A percentile compares a stretch with the other conserved stretches of the same genome.
Evolutionary conservation across 2,329 filamentous ascomycete genomes (phyloP).

Genomic region (Purpureocillium lavendulum): DNA sequence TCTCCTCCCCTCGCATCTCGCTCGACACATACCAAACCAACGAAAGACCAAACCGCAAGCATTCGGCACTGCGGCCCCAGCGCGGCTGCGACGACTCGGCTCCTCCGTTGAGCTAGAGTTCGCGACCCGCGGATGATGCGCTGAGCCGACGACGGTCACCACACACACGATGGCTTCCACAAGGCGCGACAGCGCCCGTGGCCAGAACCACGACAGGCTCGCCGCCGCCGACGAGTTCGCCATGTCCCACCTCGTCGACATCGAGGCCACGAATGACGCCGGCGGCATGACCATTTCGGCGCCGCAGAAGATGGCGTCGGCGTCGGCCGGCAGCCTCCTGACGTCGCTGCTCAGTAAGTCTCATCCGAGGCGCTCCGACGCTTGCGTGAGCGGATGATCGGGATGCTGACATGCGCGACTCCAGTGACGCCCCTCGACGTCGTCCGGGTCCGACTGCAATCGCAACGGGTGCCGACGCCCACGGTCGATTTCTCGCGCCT

Average conservation of each 20-base stretch:
- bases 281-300: constrained; percentile 63
- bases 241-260: constrained; percentile 18
- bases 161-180: constrained; percentile 7
- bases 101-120: constrained; percentile 1
- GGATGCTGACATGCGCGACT: constrained; percentile 7
- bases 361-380: neutral
- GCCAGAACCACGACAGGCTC: constrained; percentile 20
- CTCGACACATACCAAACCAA: neutral
- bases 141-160: neutral
- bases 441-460: constrained; percentile 88
- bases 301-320: constrained; percentile 88
- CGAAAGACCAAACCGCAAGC: neutral
- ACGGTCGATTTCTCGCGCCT: constrained; percentile 47
- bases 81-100: constrained; percentile 3
- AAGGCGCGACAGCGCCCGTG: constrained; percentile 6
- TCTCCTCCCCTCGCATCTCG: neutral
- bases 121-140: neutral
- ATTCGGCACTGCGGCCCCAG: neutral
- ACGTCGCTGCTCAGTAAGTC: constrained; percentile 77
- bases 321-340: constrained; percentile 80
- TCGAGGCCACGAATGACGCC: constrained; percentile 12
- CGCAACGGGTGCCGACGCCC: constrained; percentile 52
- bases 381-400: too few species aligned
- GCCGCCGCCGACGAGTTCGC: constrained; percentile 18
- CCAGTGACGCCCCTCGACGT: constrained; percentile 92